Evolutionary conservation across 2,329 filamentous ascomycete genomes (phyloP), one percentile per base, ranked within the genome.

Genomic region (Aspergillus sergii): DNA sequence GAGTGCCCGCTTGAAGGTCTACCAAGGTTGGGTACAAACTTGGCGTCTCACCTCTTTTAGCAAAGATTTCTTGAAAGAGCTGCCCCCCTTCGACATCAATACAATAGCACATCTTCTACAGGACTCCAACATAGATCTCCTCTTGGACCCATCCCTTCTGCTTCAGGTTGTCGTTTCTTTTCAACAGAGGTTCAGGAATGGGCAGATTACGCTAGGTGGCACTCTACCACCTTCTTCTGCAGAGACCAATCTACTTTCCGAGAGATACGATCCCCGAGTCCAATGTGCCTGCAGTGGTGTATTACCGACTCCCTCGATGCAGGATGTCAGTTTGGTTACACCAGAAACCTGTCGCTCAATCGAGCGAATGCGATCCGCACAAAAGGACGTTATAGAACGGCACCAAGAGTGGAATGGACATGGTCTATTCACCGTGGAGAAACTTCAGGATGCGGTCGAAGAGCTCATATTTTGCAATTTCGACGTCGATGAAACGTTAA

Each of bases 261-360:
- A 63, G 36, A 23, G 28, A 12, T 71, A 71, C 51, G 64, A 68
- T 23, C 66, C 69, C 8, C 59, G 62, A n/a, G 50, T 59, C 19
- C 45, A 60, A 2, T 71, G 66, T 41, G 32, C 34, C 16, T 69
- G 69, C 36, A 51, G 65, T 14, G 63, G 66, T 11, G 14, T 54
- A 19, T 32, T 3, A 6, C 48, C 26, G 36, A 45, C 10, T 23
- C 48, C 36, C 4, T 48, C 46, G 12, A 50, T 26, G 28, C 23
- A 43, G 21, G 46, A 32, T 30, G 54, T 21, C 6, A 43, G 46
- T 3, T 46, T 60, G 41, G 48, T n/a, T 12, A 32, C 19, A 14
- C 28, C 32, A 34, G 7, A 5, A 10, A 43, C 23, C 30, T 59
- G 57, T 41, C 57, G 32, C 4, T 53, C 45, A 16, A 59, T 59